A percentile compares a stretch with the other conserved stretches of the same genome.
These are phyloP conservation scores for Ascochyta pisi DNA, from an alignment of 2,329 filamentous ascomycete genomes.

Conservation along the genomic window DNA sequence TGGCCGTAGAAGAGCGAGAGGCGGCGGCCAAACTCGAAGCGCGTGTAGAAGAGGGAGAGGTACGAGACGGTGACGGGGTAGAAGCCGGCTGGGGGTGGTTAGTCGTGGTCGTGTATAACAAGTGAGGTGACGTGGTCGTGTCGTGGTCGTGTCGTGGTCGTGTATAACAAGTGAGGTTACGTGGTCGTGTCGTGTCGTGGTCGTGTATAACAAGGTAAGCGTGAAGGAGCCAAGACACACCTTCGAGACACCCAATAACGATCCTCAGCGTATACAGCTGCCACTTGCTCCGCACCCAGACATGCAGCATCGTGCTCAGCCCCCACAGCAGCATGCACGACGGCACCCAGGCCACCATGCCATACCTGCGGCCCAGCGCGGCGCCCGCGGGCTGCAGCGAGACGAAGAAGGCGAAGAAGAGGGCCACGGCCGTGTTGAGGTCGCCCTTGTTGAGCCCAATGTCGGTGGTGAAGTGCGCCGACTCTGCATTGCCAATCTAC, in stretches of 20 bases:
- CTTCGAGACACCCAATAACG: slow-evolving; percentile 57
- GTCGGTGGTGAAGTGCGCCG: slow-evolving; percentile 65
- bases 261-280: slow-evolving; percentile 56
- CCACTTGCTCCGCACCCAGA: slow-evolving; percentile 55
- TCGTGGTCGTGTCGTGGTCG: too few relatives aligned
- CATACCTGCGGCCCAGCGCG: slow-evolving; percentile 64
- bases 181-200: too few relatives aligned
- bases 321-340: slow-evolving; percentile 64
- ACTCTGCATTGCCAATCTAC: slow-evolving; percentile 61
- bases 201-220: not conserved
- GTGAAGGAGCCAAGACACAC: slow-evolving; percentile 27
- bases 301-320: slow-evolving; percentile 56
- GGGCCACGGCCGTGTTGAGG: slow-evolving; percentile 63
- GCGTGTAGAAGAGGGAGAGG: slow-evolving; percentile 64
- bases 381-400: slow-evolving; percentile 63
- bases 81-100: slow-evolving; percentile 56
- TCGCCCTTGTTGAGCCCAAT: slow-evolving; percentile 60
- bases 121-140: too few relatives aligned
- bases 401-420: slow-evolving; percentile 67
- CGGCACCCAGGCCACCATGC: slow-evolving; percentile 64
- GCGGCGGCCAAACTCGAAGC: slow-evolving; percentile 63
- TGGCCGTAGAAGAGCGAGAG: slow-evolving; percentile 65
- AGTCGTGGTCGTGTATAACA: slow-evolving; percentile 23
- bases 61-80: slow-evolving; percentile 67
- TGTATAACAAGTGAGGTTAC: too few relatives aligned